Evolutionary conservation across 768 basidiomycete species (phyloP).

Genomic region (Hemileccinum rubropunctum): DNA sequence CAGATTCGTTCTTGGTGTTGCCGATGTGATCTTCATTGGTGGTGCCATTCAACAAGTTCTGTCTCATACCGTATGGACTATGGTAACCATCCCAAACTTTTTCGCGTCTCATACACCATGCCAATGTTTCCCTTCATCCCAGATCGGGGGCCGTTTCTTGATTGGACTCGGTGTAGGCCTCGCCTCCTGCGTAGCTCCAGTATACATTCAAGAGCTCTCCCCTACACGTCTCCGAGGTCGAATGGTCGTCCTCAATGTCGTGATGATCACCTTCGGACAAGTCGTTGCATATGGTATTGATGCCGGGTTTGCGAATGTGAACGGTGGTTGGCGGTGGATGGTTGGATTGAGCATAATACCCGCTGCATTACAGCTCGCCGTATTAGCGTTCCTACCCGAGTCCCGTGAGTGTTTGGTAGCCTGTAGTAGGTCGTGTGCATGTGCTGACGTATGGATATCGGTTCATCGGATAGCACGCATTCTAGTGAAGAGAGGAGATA

Average conservation of each 20-base stretch:
- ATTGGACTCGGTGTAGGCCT: conserved; percentile 74
- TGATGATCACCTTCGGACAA: conserved; percentile 78
- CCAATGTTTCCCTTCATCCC: neutral
- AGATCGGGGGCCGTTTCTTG: conserved; percentile 75
- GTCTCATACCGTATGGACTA: conserved; percentile 67
- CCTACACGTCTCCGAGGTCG: conserved; percentile 71
- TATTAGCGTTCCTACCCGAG: conserved; percentile 70
- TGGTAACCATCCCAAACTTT: conserved; percentile 39
- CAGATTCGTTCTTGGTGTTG: conserved; percentile 58
- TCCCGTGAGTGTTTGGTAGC: conserved; percentile 51
- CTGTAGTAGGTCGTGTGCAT: neutral
- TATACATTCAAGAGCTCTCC: conserved; percentile 83
- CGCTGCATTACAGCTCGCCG: conserved; percentile 57
- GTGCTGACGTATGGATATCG: neutral
- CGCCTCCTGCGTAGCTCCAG: conserved; percentile 74
- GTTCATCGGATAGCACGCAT: conserved; percentile 49
- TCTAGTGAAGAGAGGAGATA: conserved; percentile 54
- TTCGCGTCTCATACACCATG: neutral
- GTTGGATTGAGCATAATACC: conserved; percentile 74
- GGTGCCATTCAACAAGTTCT: conserved; percentile 73
- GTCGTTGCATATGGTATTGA: conserved; percentile 77
- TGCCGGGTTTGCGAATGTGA: conserved; percentile 57
- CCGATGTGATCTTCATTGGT: conserved; percentile 70
- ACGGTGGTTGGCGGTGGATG: conserved; percentile 81
- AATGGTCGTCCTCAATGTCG: conserved; percentile 83